phyloP scores from a whole-genome alignment of 2,329 filamentous ascomycete species.

The Xylaria digitata region DNA sequence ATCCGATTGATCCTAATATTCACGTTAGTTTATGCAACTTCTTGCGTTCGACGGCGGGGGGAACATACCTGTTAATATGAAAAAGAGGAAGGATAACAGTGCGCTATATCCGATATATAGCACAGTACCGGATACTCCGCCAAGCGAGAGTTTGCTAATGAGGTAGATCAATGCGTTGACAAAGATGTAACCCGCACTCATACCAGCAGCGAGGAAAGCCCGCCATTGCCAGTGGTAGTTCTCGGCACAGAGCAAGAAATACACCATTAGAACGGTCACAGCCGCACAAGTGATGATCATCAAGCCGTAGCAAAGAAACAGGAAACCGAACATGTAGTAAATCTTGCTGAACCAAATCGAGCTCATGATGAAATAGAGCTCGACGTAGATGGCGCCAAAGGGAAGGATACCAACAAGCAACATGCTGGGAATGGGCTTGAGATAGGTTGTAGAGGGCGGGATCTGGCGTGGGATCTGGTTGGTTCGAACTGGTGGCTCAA shows the following conservation, averaged over 20 bases:
- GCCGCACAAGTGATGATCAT: conserved; percentile 97
- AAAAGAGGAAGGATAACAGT: conserved; percentile 89
- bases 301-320: conserved; percentile 96
- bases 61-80: conserved; percentile 87
- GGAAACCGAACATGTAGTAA: conserved; percentile 99
- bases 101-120: conserved; percentile 94
- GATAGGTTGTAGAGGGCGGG: conserved; percentile 83
- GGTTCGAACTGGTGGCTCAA: conserved; percentile 86
- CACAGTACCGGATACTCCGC: conserved; percentile 85
- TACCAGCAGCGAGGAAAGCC: conserved; percentile 89
- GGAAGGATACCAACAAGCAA: conserved; percentile 91
- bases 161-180: conserved; percentile 91
- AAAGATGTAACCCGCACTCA: conserved; percentile 92
- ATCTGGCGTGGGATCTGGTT: conserved; percentile 99
- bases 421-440: conserved; percentile 89
- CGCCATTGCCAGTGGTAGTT: conserved; percentile 99
- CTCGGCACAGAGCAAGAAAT: conserved; percentile 94
- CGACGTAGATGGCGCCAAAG: conserved; percentile 96
- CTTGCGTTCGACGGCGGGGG: too few relatives aligned
- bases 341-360: conserved; percentile 99
- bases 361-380: conserved; percentile 99
- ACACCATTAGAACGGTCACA: conserved; percentile 92
- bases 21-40: conserved; percentile 27
- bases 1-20: conserved; percentile 85
- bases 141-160: conserved; percentile 86